These are phyloP conservation scores for Mucor mucedo DNA, from an alignment of 371 early-diverging fungal species.

Conservation along the genomic window DNA sequence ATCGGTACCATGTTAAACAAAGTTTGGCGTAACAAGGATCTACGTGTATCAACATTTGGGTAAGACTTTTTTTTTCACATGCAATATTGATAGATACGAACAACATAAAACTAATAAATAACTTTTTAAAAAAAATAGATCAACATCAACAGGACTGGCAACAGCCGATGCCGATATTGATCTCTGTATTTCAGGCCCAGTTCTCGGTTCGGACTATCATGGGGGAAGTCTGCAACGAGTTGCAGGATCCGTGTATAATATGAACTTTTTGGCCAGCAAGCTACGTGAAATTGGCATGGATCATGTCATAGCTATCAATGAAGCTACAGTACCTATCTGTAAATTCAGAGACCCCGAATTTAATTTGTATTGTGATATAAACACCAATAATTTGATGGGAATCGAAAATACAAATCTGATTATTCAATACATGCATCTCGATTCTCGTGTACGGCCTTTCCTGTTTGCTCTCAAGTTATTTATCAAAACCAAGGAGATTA, in stretches of 20 bases:
- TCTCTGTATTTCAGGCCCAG: slow-evolving; percentile 30
- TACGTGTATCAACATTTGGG: slow-evolving; percentile 27
- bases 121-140: slow-evolving; percentile 4
- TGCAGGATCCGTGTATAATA: slow-evolving; percentile 26
- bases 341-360: slow-evolving; percentile 67
- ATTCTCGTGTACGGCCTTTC: slow-evolving; percentile 59
- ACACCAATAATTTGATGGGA: slow-evolving; percentile 58
- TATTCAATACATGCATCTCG: slow-evolving; percentile 55
- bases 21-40: not conserved
- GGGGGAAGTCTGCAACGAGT: not conserved
- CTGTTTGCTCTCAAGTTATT: slow-evolving; percentile 61
- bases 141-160: slow-evolving; percentile 20
- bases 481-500: slow-evolving; percentile 53
- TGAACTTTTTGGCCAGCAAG: slow-evolving; percentile 20
- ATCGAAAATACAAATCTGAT: slow-evolving; percentile 64
- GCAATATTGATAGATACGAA: not conserved
- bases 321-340: slow-evolving; percentile 67
- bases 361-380: slow-evolving; percentile 56
- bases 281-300: slow-evolving; percentile 32
- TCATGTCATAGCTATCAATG: slow-evolving; percentile 22
- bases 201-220: not conserved
- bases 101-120: not conserved
- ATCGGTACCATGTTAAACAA: not conserved
- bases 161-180: slow-evolving; percentile 37
- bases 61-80: slow-evolving; percentile 1